Percentiles rank a stretch among this genome's conserved stretches.
These are phyloP conservation scores for Sphaerobolus stellatus DNA, from an alignment of 1,284 basidiomycete species.

Conservation along the genomic window DNA sequence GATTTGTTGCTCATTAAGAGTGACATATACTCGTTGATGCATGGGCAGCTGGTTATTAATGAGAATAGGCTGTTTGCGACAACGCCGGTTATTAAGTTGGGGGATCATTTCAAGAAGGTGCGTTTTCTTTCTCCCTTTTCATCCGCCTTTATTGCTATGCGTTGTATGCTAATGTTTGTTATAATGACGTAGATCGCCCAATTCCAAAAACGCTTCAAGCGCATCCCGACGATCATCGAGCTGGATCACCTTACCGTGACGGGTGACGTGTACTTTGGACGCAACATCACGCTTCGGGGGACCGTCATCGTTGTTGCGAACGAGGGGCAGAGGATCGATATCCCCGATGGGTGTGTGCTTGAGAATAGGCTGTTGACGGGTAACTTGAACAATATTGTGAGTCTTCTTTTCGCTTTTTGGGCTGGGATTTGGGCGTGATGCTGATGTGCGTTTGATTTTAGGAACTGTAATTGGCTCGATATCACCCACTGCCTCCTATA, in stretches of 20 bases:
- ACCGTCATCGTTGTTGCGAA: constrained; percentile 89
- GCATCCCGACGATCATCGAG: constrained; percentile 91
- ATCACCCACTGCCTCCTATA: too few species aligned
- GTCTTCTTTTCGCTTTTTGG: too few species aligned
- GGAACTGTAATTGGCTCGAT: too few species aligned
- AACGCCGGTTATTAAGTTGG: constrained; percentile 97
- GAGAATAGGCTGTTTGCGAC: constrained; percentile 88
- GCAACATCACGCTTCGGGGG: constrained; percentile 86
- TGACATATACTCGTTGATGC: constrained; percentile 93
- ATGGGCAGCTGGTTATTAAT: constrained; percentile 94
- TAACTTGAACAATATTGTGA: constrained; percentile 67
- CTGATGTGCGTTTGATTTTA: too few species aligned
- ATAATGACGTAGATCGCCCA: constrained; percentile 75
- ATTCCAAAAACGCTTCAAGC: constrained; percentile 98
- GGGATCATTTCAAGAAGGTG: constrained; percentile 87
- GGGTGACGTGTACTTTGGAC: constrained; percentile 95
- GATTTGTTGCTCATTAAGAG: constrained; percentile 95
- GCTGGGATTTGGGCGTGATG: too few species aligned
- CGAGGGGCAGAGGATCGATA: constrained; percentile 92
- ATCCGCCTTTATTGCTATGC: background rate
- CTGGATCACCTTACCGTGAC: constrained; percentile 96
- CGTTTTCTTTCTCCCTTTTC: constrained; percentile 1
- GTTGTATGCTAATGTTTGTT: constrained; percentile 14
- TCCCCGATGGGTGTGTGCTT: constrained; percentile 92
- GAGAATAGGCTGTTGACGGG: constrained; percentile 81